Evolutionary conservation across 2,329 filamentous ascomycete species (phyloP), one percentile per base, ranked within the genome.

Genomic region (Pseudogymnoascus sp.): DNA sequence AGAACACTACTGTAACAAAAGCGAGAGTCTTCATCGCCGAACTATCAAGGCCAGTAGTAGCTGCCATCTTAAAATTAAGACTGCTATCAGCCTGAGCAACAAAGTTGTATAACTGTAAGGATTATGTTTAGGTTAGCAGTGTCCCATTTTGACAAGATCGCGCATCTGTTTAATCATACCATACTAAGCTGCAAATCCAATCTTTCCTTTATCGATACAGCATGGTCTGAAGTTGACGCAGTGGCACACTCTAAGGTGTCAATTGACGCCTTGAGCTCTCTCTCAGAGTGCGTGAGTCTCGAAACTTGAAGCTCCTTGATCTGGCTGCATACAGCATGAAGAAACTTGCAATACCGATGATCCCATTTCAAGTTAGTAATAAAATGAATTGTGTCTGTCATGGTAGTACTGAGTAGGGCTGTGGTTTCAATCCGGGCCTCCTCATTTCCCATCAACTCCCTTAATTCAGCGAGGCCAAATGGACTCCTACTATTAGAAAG

Each of bases 11-110:
- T 0, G 80, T 81, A 0, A 82, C 71, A 15, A 81, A 74, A 0
- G 80, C 77, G 50, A 84, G 74, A 0, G 78, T 79, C 68, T 78
- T 80, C 80, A 83, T 83, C 0, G 80, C 76, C 0, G 77, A 73
- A 65, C 80, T 82, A 61, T 84, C 82, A 0, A 65, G 65, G n/a
- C 76, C 74, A 0, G 78, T 74, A 0, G 76, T 75, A 9, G 70
- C 71, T 0, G 76, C 75, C 8, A 82, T 78, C 8, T 74, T 61
- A 1, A 81, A 72, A 0, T 77, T 75, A 0, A 74, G 68, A 0
- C 67, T 64, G 0, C 78, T 71, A 59, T 80, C 77, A 36, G 76
- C 70, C 65, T 80, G 77, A 0, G 78, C 74, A 0, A 79, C 76
- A 0, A 68, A 73, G 66, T 81, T 78, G 69, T 79, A 82, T 38